Evolutionary conservation across 2,329 filamentous ascomycete species (phyloP), one percentile per base, ranked within the genome.

Genomic region (Microascus cirrosus): DNA sequence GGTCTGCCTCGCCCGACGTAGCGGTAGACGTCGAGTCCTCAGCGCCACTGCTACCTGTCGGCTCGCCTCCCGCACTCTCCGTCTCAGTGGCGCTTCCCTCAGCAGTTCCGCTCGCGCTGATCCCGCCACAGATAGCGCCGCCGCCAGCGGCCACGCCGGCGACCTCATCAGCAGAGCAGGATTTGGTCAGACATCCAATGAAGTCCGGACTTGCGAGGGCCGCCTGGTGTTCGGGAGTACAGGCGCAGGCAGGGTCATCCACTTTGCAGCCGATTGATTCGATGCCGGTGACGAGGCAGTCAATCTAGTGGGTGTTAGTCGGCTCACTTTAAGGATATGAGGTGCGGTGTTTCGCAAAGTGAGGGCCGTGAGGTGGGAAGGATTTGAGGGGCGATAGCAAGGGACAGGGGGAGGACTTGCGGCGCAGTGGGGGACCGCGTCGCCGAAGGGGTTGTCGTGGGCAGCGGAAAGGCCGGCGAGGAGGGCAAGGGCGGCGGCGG

Each of bases 361-460:
- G 5, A 2, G 18, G 24, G 20, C 18, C 39, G 1, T 1, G 28
- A n/a, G 3, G 24, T n/a, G 54, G 8, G 8, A 32, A 28, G 22
- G 25, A 18, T 28, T 1, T 34, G 35, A 12, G 34, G 11, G 18
- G 25, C 3, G n/a, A n/a, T 45, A n/a, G 39, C 15, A 42, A 8
- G 13, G 8, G 39, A 39, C n/a, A 15, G 7, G 22, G 34, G n/a
- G 34, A 15, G 6, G 39, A 56, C 56, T 20, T 58, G 54, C 56
- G 42, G 56, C 56, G 56, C 56, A 58, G 35, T 53, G 18, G 50
- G 56, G 56, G 32, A 55, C 48, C 24, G 60, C 56, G 54, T 62
- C 60, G 13, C 55, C 67, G 36, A 54, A 60, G 34, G 55, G 63
- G 60, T 70, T 73, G 53, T 73, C 70, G 36, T 70, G 71, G 7